phyloP scores from a whole-genome alignment of 257 asterid species.

The Scutellaria baicalensis region DNA sequence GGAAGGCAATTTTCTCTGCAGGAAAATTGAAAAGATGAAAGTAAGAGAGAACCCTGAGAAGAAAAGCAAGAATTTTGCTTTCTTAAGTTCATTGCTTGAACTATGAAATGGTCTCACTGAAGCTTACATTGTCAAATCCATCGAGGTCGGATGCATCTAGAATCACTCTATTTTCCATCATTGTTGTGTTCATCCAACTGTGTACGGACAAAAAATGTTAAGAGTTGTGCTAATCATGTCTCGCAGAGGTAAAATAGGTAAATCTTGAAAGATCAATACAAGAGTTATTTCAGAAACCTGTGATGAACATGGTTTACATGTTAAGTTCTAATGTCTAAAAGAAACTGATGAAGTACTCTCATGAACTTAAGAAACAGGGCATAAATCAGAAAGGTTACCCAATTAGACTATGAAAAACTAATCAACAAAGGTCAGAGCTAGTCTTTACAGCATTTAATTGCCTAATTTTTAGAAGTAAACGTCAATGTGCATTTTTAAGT shows the following conservation, averaged over 20 bases:
- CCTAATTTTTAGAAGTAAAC: not conserved
- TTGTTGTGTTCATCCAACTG: slow-evolving; percentile 94
- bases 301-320: not conserved
- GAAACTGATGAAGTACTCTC: not conserved
- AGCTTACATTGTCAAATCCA: slow-evolving; percentile 75
- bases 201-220: slow-evolving; percentile 1
- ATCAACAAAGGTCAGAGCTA: not conserved
- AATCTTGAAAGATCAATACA: not conserved
- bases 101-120: not conserved
- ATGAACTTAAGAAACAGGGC: not conserved
- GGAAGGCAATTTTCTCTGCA: slow-evolving; percentile 93
- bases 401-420: not conserved
- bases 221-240: not conserved
- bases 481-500: not conserved
- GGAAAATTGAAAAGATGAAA: not conserved
- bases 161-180: slow-evolving; percentile 83
- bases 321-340: not conserved
- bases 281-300: not conserved
- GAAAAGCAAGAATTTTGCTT: not conserved
- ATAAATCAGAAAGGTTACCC: not conserved
- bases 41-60: not conserved
- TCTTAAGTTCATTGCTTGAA: not conserved
- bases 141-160: slow-evolving; percentile 57
- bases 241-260: not conserved
- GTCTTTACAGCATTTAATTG: not conserved